Percentiles rank a stretch among this genome's conserved stretches.
phyloP scores from a whole-genome alignment of 805 yeast species.

The Yarrowia yakushimensis region DNA sequence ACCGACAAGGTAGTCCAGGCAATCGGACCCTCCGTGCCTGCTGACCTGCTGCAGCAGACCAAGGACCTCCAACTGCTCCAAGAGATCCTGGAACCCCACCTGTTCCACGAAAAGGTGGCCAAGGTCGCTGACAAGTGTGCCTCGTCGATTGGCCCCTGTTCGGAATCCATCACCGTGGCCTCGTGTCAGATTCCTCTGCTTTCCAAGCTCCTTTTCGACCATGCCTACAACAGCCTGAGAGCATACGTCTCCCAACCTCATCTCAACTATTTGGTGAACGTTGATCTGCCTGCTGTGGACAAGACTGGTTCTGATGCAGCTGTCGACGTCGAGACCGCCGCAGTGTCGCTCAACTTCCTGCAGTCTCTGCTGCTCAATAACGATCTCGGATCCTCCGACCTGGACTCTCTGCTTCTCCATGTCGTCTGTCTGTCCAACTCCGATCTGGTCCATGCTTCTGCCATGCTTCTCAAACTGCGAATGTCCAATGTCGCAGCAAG shows the following conservation, averaged over 20 bases:
- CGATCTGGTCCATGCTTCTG: background rate
- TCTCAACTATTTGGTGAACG: conserved; percentile 9
- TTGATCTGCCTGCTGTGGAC: background rate
- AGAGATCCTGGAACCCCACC: background rate
- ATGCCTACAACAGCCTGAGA: background rate
- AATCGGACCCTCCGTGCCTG: background rate
- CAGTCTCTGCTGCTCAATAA: background rate
- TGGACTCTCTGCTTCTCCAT: conserved; percentile 4
- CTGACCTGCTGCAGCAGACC: background rate
- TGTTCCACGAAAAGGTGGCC: background rate
- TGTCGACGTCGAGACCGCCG: background rate
- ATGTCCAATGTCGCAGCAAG: background rate
- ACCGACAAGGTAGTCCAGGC: background rate
- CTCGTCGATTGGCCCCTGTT: background rate
- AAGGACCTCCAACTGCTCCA: conserved; percentile 2
- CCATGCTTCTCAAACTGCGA: background rate
- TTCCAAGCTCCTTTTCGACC: background rate
- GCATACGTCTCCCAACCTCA: background rate
- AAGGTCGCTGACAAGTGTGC: conserved; percentile 1
- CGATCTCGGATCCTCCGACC: background rate
- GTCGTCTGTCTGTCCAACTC: background rate
- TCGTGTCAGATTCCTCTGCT: background rate
- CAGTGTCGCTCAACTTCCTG: background rate
- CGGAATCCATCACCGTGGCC: background rate
- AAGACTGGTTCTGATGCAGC: background rate